These are phyloP conservation scores for Oenanthe sinensis DNA, from an alignment of 129 eudicot species.

Conservation along the genomic window DNA sequence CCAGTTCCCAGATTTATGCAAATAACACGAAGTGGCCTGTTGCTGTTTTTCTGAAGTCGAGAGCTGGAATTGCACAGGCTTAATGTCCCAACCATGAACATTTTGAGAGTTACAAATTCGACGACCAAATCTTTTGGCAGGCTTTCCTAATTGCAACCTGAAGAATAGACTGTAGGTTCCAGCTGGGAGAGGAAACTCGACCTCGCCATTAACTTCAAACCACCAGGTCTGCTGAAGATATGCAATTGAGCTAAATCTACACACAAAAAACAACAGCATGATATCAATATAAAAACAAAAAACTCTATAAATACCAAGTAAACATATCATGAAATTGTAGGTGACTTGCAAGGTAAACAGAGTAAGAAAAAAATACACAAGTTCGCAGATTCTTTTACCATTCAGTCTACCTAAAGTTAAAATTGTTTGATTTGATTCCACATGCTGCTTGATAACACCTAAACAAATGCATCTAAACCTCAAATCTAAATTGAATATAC, in stretches of 20 bases:
- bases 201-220: constrained; percentile 85
- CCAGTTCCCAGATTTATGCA: constrained; percentile 67
- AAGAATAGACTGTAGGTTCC: constrained; percentile 76
- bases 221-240: constrained; percentile 98
- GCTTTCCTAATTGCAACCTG: constrained; percentile 58
- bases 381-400: background rate
- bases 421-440: background rate
- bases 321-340: background rate
- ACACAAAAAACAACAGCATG: constrained; percentile 13
- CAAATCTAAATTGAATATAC: background rate
- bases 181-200: constrained; percentile 77
- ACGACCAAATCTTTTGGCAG: constrained; percentile 60
- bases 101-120: constrained; percentile 51
- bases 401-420: background rate
- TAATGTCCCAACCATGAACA: constrained; percentile 86
- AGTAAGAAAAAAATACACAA: background rate
- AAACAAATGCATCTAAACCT: background rate
- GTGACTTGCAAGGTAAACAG: background rate
- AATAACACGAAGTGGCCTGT: constrained; percentile 47
- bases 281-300: background rate
- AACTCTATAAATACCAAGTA: background rate
- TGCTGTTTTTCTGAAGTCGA: constrained; percentile 67
- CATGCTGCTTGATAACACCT: background rate
- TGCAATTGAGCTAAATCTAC: constrained; percentile 56
- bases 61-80: constrained; percentile 86